Evolutionary conservation across 176 grass and related monocot species (phyloP).

Genomic region (Carex kokanica): DNA sequence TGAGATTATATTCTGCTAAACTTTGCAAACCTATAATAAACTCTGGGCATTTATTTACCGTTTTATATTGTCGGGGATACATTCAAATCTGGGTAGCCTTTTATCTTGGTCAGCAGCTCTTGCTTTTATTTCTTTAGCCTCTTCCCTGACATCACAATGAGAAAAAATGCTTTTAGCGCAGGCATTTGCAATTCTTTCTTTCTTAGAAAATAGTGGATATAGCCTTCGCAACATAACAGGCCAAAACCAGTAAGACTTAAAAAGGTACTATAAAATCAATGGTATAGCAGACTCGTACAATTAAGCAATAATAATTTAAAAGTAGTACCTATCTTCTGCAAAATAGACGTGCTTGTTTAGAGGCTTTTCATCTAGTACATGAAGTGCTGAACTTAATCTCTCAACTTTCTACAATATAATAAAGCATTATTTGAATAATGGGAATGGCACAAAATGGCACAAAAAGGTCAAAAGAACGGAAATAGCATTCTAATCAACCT

Average conservation of each 20-base stretch:
- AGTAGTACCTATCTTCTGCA: constrained; percentile 70
- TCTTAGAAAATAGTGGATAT: not conserved
- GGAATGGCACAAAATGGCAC: not conserved
- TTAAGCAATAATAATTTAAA: not conserved
- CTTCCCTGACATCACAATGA: constrained; percentile 55
- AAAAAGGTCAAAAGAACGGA: not conserved
- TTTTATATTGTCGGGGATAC: constrained; percentile 64
- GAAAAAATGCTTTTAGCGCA: constrained; percentile 1
- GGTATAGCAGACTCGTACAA: not conserved
- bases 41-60: constrained; percentile 37
- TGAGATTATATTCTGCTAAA: not conserved
- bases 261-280: not conserved
- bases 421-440: constrained; percentile 8
- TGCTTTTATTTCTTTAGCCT: constrained; percentile 74
- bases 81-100: constrained; percentile 35
- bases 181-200: not conserved
- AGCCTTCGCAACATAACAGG: not conserved
- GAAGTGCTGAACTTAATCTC: constrained; percentile 66
- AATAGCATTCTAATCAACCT: constrained; percentile 38
- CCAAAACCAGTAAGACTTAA: constrained; percentile 10
- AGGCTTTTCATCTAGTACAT: constrained; percentile 58
- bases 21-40: not conserved
- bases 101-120: constrained; percentile 41
- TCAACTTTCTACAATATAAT: constrained; percentile 66
- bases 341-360: constrained; percentile 79